Conservation (phyloP, 768 basidiomycete species). For the Amanita molliuscula region DNA sequence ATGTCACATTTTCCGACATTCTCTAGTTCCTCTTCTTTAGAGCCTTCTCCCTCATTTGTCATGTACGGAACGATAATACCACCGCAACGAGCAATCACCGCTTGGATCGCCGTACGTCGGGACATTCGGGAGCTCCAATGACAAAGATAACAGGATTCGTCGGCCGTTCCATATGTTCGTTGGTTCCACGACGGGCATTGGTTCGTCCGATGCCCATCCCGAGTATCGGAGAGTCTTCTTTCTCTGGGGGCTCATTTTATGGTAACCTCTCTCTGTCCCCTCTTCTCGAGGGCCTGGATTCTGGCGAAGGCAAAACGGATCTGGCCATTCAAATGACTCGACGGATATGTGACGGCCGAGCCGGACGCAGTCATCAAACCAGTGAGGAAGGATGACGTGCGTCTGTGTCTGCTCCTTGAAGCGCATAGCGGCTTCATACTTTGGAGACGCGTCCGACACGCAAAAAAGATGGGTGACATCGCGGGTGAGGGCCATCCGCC, state of each 20-base stretch:
- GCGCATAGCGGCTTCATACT: constrained; percentile 45
- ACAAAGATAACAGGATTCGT: constrained; percentile 50
- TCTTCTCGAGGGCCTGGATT: constrained; percentile 11
- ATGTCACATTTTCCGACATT: constrained; percentile 51
- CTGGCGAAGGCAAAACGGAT: constrained; percentile 39
- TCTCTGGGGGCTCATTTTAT: too few species aligned
- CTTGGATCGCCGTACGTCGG: constrained; percentile 44
- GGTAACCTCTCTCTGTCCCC: neutral
- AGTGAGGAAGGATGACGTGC: constrained; percentile 75
- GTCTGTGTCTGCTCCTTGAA: constrained; percentile 49
- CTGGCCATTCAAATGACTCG: constrained; percentile 60
- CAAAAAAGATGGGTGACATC: constrained; percentile 87
- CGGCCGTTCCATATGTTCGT: constrained; percentile 48
- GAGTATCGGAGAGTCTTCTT: neutral
- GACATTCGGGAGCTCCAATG: constrained; percentile 36
- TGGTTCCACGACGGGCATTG: neutral
- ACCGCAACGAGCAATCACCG: constrained; percentile 50
- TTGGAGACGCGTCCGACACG: constrained; percentile 36
- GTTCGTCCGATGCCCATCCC: neutral
- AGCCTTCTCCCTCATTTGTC: neutral
- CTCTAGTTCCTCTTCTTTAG: constrained; percentile 25
- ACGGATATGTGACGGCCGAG: constrained; percentile 46
- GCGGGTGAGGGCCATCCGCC: constrained; percentile 62
- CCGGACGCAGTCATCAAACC: constrained; percentile 77
- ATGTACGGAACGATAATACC: constrained; percentile 11